Evolutionary conservation across 257 asterid species (phyloP), one percentile per base, ranked within the genome.

Genomic region (Buddleja alternifolia): DNA sequence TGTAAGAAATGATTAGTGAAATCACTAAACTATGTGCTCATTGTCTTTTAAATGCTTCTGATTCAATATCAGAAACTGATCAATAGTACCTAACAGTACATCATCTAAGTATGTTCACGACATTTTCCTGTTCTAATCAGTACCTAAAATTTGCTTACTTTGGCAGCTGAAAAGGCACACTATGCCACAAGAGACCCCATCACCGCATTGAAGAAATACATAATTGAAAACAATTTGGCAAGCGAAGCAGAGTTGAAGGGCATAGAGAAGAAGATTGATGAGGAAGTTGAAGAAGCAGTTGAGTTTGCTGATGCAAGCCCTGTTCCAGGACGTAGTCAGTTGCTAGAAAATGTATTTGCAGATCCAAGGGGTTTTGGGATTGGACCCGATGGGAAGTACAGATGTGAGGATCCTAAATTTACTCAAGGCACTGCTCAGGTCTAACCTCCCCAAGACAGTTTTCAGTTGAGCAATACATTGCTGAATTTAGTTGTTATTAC

Each of bases 391-490:
- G 98, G 98, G 12, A 86, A 76, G 83, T 93, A 93, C 89, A 85
- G 95, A 82, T 93, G 98, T 53, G 97, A 90, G 90, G 97, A 93
- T 63, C 98, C 98, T 44, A 90, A 93, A 78, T 93, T 93, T 77
- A 93, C 98, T 2, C 84, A 93, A 75, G 98, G 98, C 74, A 90
- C 97, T 67, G 97, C 97, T 34, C 98, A 85, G 76, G 94, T 93
- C 69, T 90, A 82, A 78, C 24, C 21, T 5, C 55, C 39, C 10
- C 46, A 41, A 7, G 58, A 42, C 60, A 48, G 46, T 62, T 63
- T 54, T 48, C 44, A 16, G 75, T 64, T 24, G 37, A 40, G 67
- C 44, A 55, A 47, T 42, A 12, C 71, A 60, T 40, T 53, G 66
- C 52, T 81, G 66, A 55, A 72, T 50, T 62, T 74, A 51, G 72